These are phyloP conservation scores for Micractinium conductrix DNA, from an alignment of 139 green algal genomes.

Conservation along the genomic window DNA sequence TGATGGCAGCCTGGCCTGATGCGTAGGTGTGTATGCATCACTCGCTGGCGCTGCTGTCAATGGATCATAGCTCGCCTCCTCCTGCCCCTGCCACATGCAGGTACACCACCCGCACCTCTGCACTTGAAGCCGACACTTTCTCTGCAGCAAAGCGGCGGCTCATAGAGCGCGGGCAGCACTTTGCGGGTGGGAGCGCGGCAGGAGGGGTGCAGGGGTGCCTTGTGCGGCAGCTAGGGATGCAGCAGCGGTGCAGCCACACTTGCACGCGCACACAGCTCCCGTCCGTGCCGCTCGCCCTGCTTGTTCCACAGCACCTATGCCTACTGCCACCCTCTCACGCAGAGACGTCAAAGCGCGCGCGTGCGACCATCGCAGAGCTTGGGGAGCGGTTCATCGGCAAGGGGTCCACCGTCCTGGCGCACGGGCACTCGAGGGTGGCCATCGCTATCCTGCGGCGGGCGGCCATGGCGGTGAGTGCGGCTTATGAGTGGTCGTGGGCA, in stretches of 20 bases:
- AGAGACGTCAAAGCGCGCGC: constrained; percentile 83
- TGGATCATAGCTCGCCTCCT: too few species aligned
- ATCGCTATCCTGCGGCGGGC: constrained; percentile 81
- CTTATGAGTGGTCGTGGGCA: background rate
- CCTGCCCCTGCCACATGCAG: constrained; percentile 29
- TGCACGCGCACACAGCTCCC: too few species aligned
- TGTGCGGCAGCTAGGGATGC: too few species aligned
- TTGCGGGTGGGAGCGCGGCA: constrained; percentile 16
- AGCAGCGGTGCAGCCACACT: too few species aligned
- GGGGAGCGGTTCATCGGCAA: constrained; percentile 87
- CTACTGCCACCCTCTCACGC: constrained; percentile 60
- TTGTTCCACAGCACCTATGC: too few species aligned
- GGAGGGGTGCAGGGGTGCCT: background rate
- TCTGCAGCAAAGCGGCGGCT: constrained; percentile 74
- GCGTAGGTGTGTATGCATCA: too few species aligned
- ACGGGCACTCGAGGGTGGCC: constrained; percentile 93
- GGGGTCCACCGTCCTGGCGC: constrained; percentile 79
- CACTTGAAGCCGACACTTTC: constrained; percentile 84
- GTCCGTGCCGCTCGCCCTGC: too few species aligned
- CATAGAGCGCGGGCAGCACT: constrained; percentile 70
- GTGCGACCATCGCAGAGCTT: constrained; percentile 86
- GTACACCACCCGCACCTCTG: constrained; percentile 89
- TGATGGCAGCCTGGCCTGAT: too few species aligned
- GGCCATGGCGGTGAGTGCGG: constrained; percentile 31
- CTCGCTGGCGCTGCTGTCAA: too few species aligned